Evolutionary conservation across 1,139 yeast genomes (phyloP), one percentile per base, ranked within the genome.

Genomic region (Suhomyces guaymorum): DNA sequence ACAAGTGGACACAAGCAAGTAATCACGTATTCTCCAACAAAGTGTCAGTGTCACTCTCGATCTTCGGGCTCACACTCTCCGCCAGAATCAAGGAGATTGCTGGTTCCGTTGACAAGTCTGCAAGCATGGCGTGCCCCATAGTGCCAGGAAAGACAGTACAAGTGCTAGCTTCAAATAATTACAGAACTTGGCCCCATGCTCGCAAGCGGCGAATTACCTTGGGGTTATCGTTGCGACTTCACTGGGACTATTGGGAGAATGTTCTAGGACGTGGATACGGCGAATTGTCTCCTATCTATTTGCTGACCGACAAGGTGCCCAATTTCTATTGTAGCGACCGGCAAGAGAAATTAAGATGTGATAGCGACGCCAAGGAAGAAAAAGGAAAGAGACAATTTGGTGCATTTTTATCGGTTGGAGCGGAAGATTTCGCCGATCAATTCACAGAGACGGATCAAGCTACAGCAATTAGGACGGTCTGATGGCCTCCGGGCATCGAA

Each of bases 311-410:
- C 24, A 8, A 23, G 2, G 13, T 12, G 11, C 13, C 24, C 5
- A 34, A 37, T 24, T 42, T 40, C 28, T 48, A 47, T 29, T 55
- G 61, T 31, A 51, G 47, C 4, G 54, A 52, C 11, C 33, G 45
- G 15, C 41, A 37, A 23, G 38, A 39, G 11, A 23, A 34, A 22
- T 39, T 53, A 29, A 9, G 22, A 18, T 26, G 29, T 10, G 29
- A 26, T n/a, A n/a, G n/a, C n/a, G n/a, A n/a, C n/a, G n/a, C n/a
- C n/a, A n/a, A n/a, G n/a, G n/a, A n/a, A n/a, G n/a, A n/a, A n/a
- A n/a, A n/a, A n/a, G n/a, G n/a, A n/a, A n/a, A n/a, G n/a, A n/a
- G n/a, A n/a, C n/a, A n/a, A n/a, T n/a, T n/a, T n/a, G n/a, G n/a
- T n/a, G n/a, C n/a, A n/a, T n/a, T n/a, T n/a, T n/a, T n/a, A n/a